These are phyloP conservation scores for Wallacemonas collosoma DNA, from an alignment of 208 protist genomes.

Conservation along the genomic window DNA sequence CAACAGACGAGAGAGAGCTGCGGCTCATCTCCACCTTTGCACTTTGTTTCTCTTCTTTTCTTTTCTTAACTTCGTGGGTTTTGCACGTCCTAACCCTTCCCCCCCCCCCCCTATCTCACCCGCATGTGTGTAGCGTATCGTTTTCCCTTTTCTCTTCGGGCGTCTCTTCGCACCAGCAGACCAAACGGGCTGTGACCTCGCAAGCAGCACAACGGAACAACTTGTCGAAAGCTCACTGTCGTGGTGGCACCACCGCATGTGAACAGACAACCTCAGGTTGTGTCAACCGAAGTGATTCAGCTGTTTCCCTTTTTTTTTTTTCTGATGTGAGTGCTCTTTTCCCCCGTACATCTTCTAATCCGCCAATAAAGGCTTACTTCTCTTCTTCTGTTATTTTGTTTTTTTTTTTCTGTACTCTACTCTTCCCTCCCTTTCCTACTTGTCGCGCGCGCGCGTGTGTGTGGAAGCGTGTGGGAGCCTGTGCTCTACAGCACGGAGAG, in stretches of 20 bases:
- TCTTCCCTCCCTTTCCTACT: too few relatives aligned
- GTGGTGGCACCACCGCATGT: background rate
- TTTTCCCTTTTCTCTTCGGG: too few relatives aligned
- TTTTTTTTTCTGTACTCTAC: background rate
- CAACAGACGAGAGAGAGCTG: too few relatives aligned
- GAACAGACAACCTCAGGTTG: background rate
- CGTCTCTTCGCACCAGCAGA: too few relatives aligned
- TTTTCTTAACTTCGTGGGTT: background rate
- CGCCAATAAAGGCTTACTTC: constrained; percentile 3
- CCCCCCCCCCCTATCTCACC: too few relatives aligned
- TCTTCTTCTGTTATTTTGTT: background rate
- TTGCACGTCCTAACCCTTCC: too few relatives aligned
- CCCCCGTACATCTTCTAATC: constrained; percentile 12
- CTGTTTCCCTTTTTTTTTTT: constrained; percentile 24
- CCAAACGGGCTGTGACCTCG: too few relatives aligned
- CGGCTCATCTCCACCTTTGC: background rate
- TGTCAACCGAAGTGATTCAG: background rate
- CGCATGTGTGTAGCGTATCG: background rate
- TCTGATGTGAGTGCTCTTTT: background rate
- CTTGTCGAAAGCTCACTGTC: background rate
- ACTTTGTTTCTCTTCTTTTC: constrained; percentile 12
- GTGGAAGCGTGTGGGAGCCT: too few relatives aligned
- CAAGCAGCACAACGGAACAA: background rate
- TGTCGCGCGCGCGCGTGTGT: too few relatives aligned
- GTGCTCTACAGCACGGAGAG: too few relatives aligned